Percentiles rank a stretch among this genome's conserved stretches.
phyloP scores from a whole-genome alignment of 305 asterid species.

The Galium porrigens region DNA sequence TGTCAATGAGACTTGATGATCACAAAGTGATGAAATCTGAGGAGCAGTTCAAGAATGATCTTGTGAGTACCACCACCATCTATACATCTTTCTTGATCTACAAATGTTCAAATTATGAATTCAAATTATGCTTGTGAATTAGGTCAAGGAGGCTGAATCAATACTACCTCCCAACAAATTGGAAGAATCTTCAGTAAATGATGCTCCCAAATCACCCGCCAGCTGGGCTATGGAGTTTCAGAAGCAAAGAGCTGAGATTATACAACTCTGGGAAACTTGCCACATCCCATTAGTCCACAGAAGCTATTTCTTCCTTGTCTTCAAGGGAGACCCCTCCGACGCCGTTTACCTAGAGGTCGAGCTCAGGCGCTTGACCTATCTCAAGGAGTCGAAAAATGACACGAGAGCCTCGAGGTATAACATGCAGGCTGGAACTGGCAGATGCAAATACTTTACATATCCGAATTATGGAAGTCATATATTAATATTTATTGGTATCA shows the following conservation, averaged over 20 bases:
- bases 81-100: background rate
- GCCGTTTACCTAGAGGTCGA: constrained; percentile 87
- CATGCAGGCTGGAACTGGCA: no score
- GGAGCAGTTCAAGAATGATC: constrained; percentile 20
- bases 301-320: constrained; percentile 65
- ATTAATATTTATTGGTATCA: no score
- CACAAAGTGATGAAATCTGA: constrained; percentile 18
- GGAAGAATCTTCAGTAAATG: constrained; percentile 17
- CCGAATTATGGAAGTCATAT: no score
- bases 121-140: background rate
- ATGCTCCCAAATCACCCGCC: constrained; percentile 19
- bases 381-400: constrained; percentile 27
- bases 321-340: constrained; percentile 78
- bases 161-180: constrained; percentile 11
- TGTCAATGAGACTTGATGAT: constrained; percentile 13
- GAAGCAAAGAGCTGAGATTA: constrained; percentile 51
- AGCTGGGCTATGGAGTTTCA: constrained; percentile 52
- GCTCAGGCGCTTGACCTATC: constrained; percentile 62
- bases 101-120: background rate
- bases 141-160: constrained; percentile 20
- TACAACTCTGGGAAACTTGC: constrained; percentile 67
- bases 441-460: no score
- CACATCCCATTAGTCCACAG: constrained; percentile 62
- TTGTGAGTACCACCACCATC: constrained; percentile 19
- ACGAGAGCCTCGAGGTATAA: constrained; percentile 43